Evolutionary conservation across 2,329 filamentous ascomycete species (phyloP).

Genomic region (Elsinoe arachidis): DNA sequence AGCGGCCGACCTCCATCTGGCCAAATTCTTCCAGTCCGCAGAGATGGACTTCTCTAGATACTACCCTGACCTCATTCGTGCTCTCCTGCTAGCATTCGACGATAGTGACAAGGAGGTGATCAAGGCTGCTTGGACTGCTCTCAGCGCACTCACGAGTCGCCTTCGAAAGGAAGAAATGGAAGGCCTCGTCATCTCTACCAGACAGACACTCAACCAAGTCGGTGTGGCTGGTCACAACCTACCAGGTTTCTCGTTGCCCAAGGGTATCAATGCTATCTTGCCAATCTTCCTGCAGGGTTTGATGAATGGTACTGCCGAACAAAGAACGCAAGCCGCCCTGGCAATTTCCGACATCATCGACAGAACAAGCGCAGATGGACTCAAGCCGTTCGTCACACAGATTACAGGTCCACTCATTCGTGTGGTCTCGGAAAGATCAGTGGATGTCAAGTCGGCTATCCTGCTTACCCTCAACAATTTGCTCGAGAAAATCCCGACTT

Average conservation of each 20-base stretch:
- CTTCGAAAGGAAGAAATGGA: conserved; percentile 98
- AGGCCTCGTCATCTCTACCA: conserved; percentile 73
- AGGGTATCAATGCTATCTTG: conserved; percentile 92
- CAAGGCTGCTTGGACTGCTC: conserved; percentile 78
- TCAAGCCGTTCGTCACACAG: conserved; percentile 93
- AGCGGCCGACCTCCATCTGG: conserved; percentile 67
- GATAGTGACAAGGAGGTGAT: conserved; percentile 77
- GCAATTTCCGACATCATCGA: conserved; percentile 95
- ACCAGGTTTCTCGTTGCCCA: conserved; percentile 80
- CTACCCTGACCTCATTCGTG: conserved; percentile 88
- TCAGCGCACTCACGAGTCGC: conserved; percentile 78
- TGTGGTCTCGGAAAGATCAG: conserved; percentile 92
- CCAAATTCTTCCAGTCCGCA: conserved; percentile 73
- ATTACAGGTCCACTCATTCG: conserved; percentile 96
- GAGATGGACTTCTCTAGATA: conserved; percentile 90
- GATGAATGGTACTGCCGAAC: conserved; percentile 90
- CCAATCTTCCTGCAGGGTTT: conserved; percentile 96
- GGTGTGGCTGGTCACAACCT: conserved; percentile 79
- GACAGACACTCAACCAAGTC: conserved; percentile 77
- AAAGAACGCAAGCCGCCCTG: conserved; percentile 82
- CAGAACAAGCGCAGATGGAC: conserved; percentile 73
- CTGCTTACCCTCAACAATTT: conserved; percentile 89
- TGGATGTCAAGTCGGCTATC: conserved; percentile 93
- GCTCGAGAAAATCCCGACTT: conserved; percentile 89
- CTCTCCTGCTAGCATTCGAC: conserved; percentile 83